Percentiles rank a stretch among this genome's conserved stretches.
phyloP scores from a whole-genome alignment of 1,284 basidiomycete genomes.

The Pyrrhoderma noxium region DNA sequence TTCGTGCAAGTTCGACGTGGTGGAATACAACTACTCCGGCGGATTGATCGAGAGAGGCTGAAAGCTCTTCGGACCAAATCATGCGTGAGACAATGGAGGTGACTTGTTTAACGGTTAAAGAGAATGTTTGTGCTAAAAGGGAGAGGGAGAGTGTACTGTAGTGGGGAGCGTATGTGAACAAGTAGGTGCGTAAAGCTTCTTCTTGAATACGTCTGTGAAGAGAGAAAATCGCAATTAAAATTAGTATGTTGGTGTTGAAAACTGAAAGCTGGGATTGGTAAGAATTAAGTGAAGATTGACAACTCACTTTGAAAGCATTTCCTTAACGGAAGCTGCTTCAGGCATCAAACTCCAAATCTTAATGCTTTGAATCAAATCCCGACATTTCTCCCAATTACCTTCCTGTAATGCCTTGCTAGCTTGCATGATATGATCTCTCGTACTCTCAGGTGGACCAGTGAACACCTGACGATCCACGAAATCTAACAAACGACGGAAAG shows the following conservation, averaged over 20 bases:
- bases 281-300: slow-evolving; percentile 3
- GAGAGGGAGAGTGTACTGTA: slow-evolving; percentile 89
- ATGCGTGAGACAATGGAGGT: slow-evolving; percentile 95
- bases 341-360: slow-evolving; percentile 99
- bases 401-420: slow-evolving; percentile 94
- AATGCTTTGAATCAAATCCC: slow-evolving; percentile 89
- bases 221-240: slow-evolving; percentile 15
- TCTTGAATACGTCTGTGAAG: slow-evolving; percentile 85
- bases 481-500: slow-evolving; percentile 92
- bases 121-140: slow-evolving; percentile 84
- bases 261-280: not conserved
- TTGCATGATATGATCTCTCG: slow-evolving; percentile 98
- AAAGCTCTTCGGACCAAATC: slow-evolving; percentile 97
- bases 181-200: slow-evolving; percentile 92
- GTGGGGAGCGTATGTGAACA: slow-evolving; percentile 96
- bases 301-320: slow-evolving; percentile 88
- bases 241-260: not conserved
- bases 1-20: slow-evolving; percentile 78
- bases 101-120: slow-evolving; percentile 71
- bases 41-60: slow-evolving; percentile 89
- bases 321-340: slow-evolving; percentile 80
- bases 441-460: slow-evolving; percentile 97
- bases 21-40: slow-evolving; percentile 86
- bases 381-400: slow-evolving; percentile 95
- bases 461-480: slow-evolving; percentile 98